Evolutionary conservation across 331 rosid genomes (phyloP), one percentile per base, ranked within the genome.

Genomic region (Rhamnella rubrinervis): DNA sequence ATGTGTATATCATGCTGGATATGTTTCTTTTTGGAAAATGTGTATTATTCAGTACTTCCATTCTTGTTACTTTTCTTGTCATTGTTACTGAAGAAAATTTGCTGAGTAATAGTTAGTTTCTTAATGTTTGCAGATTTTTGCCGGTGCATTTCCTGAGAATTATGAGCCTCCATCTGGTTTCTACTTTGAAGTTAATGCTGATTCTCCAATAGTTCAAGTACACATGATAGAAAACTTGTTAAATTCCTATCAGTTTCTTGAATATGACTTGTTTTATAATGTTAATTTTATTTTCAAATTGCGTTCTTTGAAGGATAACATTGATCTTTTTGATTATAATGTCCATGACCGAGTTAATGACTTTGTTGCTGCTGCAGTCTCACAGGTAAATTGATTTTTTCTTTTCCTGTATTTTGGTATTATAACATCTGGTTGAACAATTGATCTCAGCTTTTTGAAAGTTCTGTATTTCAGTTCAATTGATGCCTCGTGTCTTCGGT

Each of bases 81-180:
- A 59, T 65, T 63, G 68, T 63, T 38, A 26, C 38, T 9, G 78
- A 51, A 8, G 71, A 13, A 57, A n/a, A 10, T 23, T 19, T 71
- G 59, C 57, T 35, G 21, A 49, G 49, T 39, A 62, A 46, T 65
- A 4, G 13, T 53, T 60, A n/a, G 59, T 46, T 47, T 66, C 58
- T 66, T 59, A 1, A 66, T 57, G 56, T 15, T 39, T 50, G 57
- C 77, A 93, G 98, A 85, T 93, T 68, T 93, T 93, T 83, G 68
- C 97, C 67, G 97, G 96, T 66, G 91, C 95, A 10, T 93, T 91
- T 72, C 98, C 98, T n/a, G 67, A 82, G 85, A 83, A 87, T 71
- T 93, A 93, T 77, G 98, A 91, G 66, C 98, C 98, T 83, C 98
- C 98, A 7, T 66, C 77, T 52, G 86, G 85, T 56, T 93, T 91